Evolutionary conservation across 179 eudicot species (phyloP).

Genomic region (Heliamphora pulchella): DNA sequence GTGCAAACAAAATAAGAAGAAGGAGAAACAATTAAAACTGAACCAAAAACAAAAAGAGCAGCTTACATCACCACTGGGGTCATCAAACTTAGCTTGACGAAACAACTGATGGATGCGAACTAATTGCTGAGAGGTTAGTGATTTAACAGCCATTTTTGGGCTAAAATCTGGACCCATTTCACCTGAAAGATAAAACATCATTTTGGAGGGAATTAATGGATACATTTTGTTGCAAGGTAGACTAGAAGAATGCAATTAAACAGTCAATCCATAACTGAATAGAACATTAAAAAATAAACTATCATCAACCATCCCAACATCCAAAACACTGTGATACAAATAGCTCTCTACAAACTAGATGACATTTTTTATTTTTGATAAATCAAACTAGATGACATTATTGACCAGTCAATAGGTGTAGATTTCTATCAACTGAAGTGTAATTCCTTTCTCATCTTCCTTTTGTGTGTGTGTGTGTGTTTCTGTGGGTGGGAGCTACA

Average conservation of each 20-base stretch:
- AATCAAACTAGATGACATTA: neutral
- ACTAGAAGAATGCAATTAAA: constrained; percentile 1
- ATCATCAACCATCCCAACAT: neutral
- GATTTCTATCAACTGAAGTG: too few relatives aligned
- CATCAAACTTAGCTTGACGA: constrained; percentile 97
- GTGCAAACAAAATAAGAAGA: neutral
- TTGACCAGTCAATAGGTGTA: neutral
- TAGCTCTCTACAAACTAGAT: neutral
- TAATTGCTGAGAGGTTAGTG: constrained; percentile 77
- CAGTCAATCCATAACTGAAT: neutral
- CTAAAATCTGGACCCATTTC: constrained; percentile 93
- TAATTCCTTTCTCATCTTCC: too few relatives aligned
- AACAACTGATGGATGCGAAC: constrained; percentile 97
- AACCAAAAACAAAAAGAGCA: constrained; percentile 14
- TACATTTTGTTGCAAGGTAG: neutral
- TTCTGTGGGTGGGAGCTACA: too few relatives aligned
- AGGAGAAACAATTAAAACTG: neutral
- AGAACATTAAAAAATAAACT: neutral
- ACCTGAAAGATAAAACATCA: constrained; percentile 41
- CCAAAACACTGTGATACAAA: neutral
- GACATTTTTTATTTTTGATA: neutral
- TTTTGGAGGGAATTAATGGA: constrained; percentile 6
- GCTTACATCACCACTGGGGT: constrained; percentile 96
- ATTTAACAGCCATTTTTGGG: constrained; percentile 78
- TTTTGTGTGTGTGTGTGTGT: too few relatives aligned